A percentile compares a stretch with the other conserved stretches of the same genome.
Evolutionary conservation across 1,139 yeast genomes (phyloP).

Genomic region (Magnusiomyces tetraspermus): DNA sequence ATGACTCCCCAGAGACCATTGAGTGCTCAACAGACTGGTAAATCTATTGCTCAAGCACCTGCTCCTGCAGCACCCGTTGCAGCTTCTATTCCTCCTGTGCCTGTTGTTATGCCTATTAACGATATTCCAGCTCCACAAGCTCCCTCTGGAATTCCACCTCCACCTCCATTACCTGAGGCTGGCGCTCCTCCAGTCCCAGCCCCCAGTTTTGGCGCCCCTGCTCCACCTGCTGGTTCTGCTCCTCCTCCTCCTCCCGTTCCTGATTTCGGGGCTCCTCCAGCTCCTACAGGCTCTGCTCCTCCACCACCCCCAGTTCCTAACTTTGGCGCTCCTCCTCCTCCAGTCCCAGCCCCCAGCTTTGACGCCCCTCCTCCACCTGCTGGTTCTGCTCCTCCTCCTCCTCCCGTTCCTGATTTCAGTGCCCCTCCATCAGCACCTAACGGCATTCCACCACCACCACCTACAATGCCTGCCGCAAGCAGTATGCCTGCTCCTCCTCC

Average conservation of each 20-base stretch:
- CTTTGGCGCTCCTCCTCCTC: conserved; percentile 20
- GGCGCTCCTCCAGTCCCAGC: conserved; percentile 20
- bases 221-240: conserved; percentile 12
- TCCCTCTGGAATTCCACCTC: conserved; percentile 17
- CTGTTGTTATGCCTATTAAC: conserved; percentile 7
- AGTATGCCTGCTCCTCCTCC: conserved; percentile 15
- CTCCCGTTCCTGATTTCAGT: conserved; percentile 14
- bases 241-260: conserved; percentile 16
- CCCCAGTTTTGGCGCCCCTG: conserved; percentile 18
- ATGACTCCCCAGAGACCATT: conserved; percentile 39
- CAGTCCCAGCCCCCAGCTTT: conserved; percentile 17
- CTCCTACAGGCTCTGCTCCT: conserved; percentile 8
- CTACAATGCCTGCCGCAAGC: background rate
- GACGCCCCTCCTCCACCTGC: conserved; percentile 20
- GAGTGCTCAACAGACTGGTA: conserved; percentile 2
- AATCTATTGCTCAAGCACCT: conserved; percentile 17
- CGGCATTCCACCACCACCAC: conserved; percentile 6
- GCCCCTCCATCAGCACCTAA: conserved; percentile 13
- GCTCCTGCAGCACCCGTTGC: conserved; percentile 14
- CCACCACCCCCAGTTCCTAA: conserved; percentile 13
- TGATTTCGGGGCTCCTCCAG: conserved; percentile 7
- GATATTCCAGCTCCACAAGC: conserved; percentile 8
- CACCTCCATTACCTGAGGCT: conserved; percentile 12
- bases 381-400: conserved; percentile 14
- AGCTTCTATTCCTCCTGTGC: conserved; percentile 15